These are phyloP conservation scores for Thymus mandschuricus DNA, from an alignment of 257 asterid genomes.

Conservation along the genomic window DNA sequence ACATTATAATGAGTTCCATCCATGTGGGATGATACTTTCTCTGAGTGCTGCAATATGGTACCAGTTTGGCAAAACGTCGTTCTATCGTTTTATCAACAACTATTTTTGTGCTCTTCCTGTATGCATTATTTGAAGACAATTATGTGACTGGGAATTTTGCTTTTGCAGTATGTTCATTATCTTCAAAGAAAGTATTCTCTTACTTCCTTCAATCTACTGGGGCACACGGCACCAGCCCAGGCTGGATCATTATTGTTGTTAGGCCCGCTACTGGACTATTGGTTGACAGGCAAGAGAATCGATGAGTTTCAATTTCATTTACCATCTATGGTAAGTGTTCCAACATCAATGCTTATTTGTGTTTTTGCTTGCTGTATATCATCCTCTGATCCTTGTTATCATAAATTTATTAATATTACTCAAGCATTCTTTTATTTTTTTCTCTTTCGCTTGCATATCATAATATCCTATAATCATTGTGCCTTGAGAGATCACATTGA, in stretches of 20 bases:
- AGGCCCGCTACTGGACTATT: constrained; percentile 95
- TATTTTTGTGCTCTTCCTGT: constrained; percentile 4
- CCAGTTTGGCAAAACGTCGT: background rate
- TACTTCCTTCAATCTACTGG: constrained; percentile 93
- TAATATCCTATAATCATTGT: constrained; percentile 1
- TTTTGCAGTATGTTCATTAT: constrained; percentile 90
- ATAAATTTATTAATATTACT: constrained; percentile 7
- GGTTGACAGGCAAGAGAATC: constrained; percentile 91
- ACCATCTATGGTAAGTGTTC: constrained; percentile 69
- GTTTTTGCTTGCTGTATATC: background rate
- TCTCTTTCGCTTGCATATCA: background rate
- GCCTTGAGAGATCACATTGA: background rate
- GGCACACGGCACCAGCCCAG: constrained; percentile 98
- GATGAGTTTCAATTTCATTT: constrained; percentile 65
- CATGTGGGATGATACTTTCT: constrained; percentile 14
- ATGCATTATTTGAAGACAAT: constrained; percentile 29
- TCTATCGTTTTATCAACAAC: background rate
- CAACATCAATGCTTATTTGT: constrained; percentile 15
- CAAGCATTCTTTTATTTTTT: constrained; percentile 6
- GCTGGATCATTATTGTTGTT: constrained; percentile 81
- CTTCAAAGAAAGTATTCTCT: constrained; percentile 97
- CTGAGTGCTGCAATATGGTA: constrained; percentile 23
- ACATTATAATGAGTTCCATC: constrained; percentile 8
- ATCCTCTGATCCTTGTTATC: constrained; percentile 3
- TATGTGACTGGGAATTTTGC: constrained; percentile 25